Evolutionary conservation across 331 rosid genomes (phyloP).

Genomic region (Malus hybrid): DNA sequence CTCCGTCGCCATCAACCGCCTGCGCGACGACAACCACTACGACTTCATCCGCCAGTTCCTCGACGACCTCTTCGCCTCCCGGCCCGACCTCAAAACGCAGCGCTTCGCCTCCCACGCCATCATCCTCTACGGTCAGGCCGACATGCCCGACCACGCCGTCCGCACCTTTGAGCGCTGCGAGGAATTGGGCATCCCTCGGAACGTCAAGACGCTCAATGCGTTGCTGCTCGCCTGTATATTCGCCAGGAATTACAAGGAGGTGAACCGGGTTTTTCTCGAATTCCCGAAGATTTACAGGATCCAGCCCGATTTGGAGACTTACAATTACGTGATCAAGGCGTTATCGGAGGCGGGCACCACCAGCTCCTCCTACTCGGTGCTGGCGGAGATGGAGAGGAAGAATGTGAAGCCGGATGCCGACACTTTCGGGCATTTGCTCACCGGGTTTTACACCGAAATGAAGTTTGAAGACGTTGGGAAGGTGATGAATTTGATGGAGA

Average conservation of each 20-base stretch:
- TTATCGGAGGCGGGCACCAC: slow-evolving; percentile 58
- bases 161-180: slow-evolving; percentile 39
- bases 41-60: slow-evolving; percentile 50
- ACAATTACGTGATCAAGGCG: slow-evolving; percentile 48
- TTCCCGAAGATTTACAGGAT: slow-evolving; percentile 51
- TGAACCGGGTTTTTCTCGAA: slow-evolving; percentile 47
- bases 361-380: slow-evolving; percentile 42
- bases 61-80: slow-evolving; percentile 37
- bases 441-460: slow-evolving; percentile 60
- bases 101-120: slow-evolving; percentile 59
- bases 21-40: slow-evolving; percentile 45
- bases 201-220: slow-evolving; percentile 59
- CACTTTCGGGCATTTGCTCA: slow-evolving; percentile 29
- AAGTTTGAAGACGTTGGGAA: slow-evolving; percentile 64
- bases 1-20: slow-evolving; percentile 56
- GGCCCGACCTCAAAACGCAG: slow-evolving; percentile 58
- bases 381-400: slow-evolving; percentile 69
- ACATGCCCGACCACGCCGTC: slow-evolving; percentile 57
- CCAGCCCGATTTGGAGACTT: slow-evolving; percentile 52
- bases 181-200: slow-evolving; percentile 29
- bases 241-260: slow-evolving; percentile 54
- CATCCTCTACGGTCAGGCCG: slow-evolving; percentile 70
- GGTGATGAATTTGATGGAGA: slow-evolving; percentile 52
- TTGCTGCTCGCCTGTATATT: slow-evolving; percentile 46
- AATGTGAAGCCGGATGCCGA: slow-evolving; percentile 36